Evolutionary conservation across 2,329 filamentous ascomycete genomes (phyloP), one percentile per base, ranked within the genome.

Genomic region (Falciphora oryzae): DNA sequence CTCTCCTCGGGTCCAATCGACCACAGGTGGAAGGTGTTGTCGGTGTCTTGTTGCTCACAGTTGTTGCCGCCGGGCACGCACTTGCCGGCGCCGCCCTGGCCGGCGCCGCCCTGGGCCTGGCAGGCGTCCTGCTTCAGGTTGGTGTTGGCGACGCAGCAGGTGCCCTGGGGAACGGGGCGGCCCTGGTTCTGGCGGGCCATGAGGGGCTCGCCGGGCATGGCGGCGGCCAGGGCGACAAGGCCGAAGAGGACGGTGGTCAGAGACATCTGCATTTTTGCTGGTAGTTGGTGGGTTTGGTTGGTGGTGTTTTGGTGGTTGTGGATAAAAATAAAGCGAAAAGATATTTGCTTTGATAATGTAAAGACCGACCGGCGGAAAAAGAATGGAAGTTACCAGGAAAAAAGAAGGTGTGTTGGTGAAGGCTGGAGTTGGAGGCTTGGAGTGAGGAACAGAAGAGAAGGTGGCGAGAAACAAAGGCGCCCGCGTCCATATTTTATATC

Each of bases 321-420:
- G 44, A 2, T 53, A 14, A n/a, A 53, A 53, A 58, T 27, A 27
- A 28, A 62, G 56, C 11, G 56, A 50, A 62, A 53, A 28, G 18
- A 28, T 44, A n/a, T 22, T 61, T 62, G 38, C 27, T 62, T 62
- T 18, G 32, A 28, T 50, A 56, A 5, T 50, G 28, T 62, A 62
- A 44, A 44, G 50, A 62, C 60, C 60, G 60, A 62, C 60, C 60
- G 60, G 60, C 60, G 60, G 60, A 50, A 62, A 62, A 28, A 62
- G 60, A 62, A 62, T 62, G 25, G 35, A 62, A 62, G 28, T 27
- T 50, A 50, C 35, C 35, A 50, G 60, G 35, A 56, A 25, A 44
- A 44, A 53, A 53, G 18, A n/a, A 44, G 38, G 38, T 44, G 44
- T 10, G n/a, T 53, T 53, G 44, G 44, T 53, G 44, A 53, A 53